phyloP scores from a whole-genome alignment of 768 basidiomycete species.

The Hydnum rufescens region DNA sequence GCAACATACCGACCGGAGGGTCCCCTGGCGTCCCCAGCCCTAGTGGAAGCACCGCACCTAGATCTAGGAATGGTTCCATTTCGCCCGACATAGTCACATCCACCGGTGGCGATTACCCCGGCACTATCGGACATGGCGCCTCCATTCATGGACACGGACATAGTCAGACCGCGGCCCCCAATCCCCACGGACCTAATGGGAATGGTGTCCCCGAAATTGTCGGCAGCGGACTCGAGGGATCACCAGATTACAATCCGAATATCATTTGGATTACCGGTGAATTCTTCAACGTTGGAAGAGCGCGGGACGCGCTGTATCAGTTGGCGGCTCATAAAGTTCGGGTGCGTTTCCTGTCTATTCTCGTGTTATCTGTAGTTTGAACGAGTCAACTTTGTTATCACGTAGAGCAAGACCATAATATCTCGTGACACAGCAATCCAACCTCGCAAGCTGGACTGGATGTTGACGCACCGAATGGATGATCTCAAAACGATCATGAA shows the following conservation, averaged over 20 bases:
- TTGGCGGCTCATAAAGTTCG: constrained; percentile 68
- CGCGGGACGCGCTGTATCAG: constrained; percentile 86
- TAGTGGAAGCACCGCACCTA: constrained; percentile 10
- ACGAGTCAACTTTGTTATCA: not conserved
- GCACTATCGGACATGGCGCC: constrained; percentile 13
- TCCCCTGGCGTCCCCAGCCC: not conserved
- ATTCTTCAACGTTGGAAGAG: constrained; percentile 88
- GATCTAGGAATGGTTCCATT: not conserved
- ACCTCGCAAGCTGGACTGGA: constrained; percentile 95
- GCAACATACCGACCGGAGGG: not conserved
- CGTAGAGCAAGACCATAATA: constrained; percentile 69
- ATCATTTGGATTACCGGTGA: constrained; percentile 94
- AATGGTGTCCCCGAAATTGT: too few relatives aligned
- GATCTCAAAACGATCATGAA: constrained; percentile 85
- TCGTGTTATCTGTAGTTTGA: not conserved
- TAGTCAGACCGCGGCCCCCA: not conserved
- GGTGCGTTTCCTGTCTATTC: constrained; percentile 1
- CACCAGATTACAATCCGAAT: constrained; percentile 31
- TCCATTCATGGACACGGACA: too few relatives aligned
- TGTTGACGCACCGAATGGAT: constrained; percentile 89
- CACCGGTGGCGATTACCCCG: too few relatives aligned
- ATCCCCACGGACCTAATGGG: not conserved
- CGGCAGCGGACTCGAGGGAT: not conserved
- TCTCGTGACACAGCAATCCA: constrained; percentile 87
- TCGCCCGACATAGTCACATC: too few relatives aligned